Evolutionary conservation across 345 rosid species (phyloP).

Genomic region (Gossypium turneri): DNA sequence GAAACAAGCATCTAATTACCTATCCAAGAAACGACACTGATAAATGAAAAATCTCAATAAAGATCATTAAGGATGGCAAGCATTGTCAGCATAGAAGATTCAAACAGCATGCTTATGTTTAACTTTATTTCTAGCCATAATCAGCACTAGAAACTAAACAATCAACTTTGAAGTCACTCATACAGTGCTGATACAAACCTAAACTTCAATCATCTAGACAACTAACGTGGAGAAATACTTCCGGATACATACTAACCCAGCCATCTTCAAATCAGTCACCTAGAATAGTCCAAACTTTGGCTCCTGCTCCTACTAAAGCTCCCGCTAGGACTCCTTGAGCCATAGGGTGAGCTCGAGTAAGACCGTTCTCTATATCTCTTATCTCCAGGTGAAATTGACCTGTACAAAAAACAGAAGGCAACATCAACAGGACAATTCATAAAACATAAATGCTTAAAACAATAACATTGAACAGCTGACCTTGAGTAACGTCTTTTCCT

Average conservation of each 20-base stretch:
- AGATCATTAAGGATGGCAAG: background rate
- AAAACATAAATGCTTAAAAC: background rate
- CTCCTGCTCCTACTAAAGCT: conserved; percentile 33
- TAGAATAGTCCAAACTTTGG: conserved; percentile 25
- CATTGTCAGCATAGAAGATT: background rate
- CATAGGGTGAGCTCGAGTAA: conserved; percentile 49
- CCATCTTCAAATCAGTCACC: conserved; percentile 21
- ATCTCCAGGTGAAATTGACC: conserved; percentile 63
- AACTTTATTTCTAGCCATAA: background rate
- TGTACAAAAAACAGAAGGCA: conserved; percentile 4
- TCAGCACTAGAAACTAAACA: background rate
- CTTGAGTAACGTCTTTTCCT: conserved; percentile 36
- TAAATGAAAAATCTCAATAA: background rate
- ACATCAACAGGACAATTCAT: background rate
- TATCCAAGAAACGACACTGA: background rate
- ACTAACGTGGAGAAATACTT: background rate
- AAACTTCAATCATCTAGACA: background rate
- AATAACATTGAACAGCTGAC: conserved; percentile 17
- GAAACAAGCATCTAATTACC: background rate
- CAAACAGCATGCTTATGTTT: background rate
- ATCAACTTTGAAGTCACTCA: background rate
- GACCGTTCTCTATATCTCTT: conserved; percentile 40
- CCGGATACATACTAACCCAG: background rate
- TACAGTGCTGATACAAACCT: background rate
- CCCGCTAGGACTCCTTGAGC: too few relatives aligned